Evolutionary conservation across 805 yeast species (phyloP).

Genomic region (Cyberlindnera suaveolens): DNA sequence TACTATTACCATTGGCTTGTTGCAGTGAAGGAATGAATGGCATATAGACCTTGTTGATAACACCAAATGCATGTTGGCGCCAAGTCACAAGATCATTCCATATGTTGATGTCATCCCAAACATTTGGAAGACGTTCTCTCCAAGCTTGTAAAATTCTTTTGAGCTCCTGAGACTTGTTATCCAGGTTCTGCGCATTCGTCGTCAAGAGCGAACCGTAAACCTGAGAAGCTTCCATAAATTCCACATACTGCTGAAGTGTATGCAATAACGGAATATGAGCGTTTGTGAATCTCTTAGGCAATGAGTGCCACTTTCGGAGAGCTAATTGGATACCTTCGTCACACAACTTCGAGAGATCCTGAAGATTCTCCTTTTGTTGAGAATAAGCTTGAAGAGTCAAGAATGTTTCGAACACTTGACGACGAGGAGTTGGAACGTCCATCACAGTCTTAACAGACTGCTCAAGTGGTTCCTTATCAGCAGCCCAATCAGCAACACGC

Average conservation of each 20-base stretch:
- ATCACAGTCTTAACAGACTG: conserved; percentile 92
- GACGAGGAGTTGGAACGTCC: conserved; percentile 98
- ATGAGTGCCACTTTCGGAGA: conserved; percentile 84
- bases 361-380: conserved; percentile 80
- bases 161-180: conserved; percentile 87
- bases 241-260: conserved; percentile 95
- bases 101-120: conserved; percentile 95
- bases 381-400: conserved; percentile 89
- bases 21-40: conserved; percentile 86
- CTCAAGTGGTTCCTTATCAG: conserved; percentile 90
- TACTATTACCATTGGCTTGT: conserved; percentile 58
- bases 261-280: conserved; percentile 90
- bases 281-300: conserved; percentile 66
- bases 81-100: conserved; percentile 98
- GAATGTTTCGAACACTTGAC: conserved; percentile 94
- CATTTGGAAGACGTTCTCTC: conserved; percentile 94
- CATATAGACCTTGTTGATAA: conserved; percentile 87
- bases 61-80: conserved; percentile 98
- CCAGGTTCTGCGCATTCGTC: conserved; percentile 89
- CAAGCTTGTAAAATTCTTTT: conserved; percentile 94
- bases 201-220: conserved; percentile 82
- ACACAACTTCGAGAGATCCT: conserved; percentile 77
- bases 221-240: conserved; percentile 95
- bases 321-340: conserved; percentile 96
- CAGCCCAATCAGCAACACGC: conserved; percentile 98